phyloP scores from a whole-genome alignment of 2,329 filamentous ascomycete genomes.

The Xylariomycetidae sp. region DNA sequence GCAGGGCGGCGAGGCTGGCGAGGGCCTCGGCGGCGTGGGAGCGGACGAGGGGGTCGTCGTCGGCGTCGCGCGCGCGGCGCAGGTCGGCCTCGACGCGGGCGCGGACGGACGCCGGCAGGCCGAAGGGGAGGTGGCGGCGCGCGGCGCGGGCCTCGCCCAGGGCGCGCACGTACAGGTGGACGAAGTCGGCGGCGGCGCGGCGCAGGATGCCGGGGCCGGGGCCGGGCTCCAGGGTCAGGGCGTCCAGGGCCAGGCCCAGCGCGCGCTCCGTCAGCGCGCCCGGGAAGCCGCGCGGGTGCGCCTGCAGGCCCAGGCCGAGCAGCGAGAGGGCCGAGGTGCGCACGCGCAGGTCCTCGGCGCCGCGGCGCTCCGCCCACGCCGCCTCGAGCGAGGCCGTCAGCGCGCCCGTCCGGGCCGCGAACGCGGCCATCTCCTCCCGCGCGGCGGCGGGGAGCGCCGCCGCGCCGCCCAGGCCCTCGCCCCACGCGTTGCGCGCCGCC shows the following conservation, averaged over 20 bases:
- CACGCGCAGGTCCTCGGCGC: conserved; percentile 63
- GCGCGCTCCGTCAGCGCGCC: conserved; percentile 45
- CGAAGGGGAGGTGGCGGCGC: background rate
- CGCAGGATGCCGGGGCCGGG: conserved; percentile 58
- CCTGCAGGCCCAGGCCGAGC: conserved; percentile 53
- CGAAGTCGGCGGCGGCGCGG: conserved; percentile 57
- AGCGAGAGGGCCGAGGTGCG: conserved; percentile 64
- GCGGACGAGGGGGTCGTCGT: too few relatives aligned
- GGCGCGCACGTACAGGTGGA: conserved; percentile 56
- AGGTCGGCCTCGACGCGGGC: too few relatives aligned
- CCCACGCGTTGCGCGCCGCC: conserved; percentile 49
- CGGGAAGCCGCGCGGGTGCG: conserved; percentile 38
- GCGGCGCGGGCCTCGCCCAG: conserved; percentile 45
- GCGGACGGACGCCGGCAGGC: too few relatives aligned
- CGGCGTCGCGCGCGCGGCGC: too few relatives aligned
- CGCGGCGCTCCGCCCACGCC: conserved; percentile 61
- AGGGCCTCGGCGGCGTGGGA: too few relatives aligned
- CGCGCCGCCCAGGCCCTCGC: conserved; percentile 28
- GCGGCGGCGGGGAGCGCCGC: background rate
- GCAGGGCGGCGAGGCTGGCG: too few relatives aligned
- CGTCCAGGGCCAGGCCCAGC: conserved; percentile 57
- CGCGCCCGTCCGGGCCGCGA: conserved; percentile 27
- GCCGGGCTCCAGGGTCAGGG: conserved; percentile 58
- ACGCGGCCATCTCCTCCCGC: conserved; percentile 30
- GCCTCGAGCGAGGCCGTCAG: conserved; percentile 51